These are phyloP conservation scores for Morella rubra DNA, from an alignment of 306 rosid genomes.

Conservation along the genomic window DNA sequence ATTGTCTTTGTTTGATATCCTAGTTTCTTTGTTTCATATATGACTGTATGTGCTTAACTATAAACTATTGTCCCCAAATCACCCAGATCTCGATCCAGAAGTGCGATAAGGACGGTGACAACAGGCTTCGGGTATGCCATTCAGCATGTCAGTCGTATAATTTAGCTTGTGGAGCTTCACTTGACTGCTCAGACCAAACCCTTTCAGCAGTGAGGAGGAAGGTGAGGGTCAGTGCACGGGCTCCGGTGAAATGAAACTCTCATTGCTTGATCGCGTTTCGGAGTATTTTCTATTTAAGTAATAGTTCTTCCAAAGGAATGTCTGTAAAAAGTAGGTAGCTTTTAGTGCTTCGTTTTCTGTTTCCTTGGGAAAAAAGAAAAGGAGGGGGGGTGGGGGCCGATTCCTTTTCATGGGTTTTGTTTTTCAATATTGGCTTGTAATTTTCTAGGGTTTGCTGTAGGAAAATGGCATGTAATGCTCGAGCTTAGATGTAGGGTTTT, in stretches of 20 bases:
- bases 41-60: constrained; percentile 22
- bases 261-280: constrained; percentile 65
- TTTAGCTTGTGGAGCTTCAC: constrained; percentile 91
- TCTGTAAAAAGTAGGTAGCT: constrained; percentile 71
- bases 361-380: neutral
- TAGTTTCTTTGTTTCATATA: no score
- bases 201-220: constrained; percentile 80
- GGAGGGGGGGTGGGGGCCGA: neutral
- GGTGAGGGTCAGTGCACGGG: constrained; percentile 91
- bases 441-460: constrained; percentile 49
- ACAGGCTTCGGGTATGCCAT: constrained; percentile 89
- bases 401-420: neutral
- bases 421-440: constrained; percentile 41
- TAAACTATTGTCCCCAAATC: constrained; percentile 18
- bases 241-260: constrained; percentile 63
- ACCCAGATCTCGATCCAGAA: constrained; percentile 89
- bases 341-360: constrained; percentile 28
- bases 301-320: constrained; percentile 52
- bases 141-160: constrained; percentile 92
- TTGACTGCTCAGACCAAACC: constrained; percentile 94
- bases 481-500: constrained; percentile 59
- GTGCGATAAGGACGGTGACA: constrained; percentile 88
- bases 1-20: no score
- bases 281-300: constrained; percentile 52
- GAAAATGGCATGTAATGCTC: constrained; percentile 33